Base-by-base conservation (phyloP, 2,329 filamentous ascomycete genomes). In the Exophiala sp. region DNA sequence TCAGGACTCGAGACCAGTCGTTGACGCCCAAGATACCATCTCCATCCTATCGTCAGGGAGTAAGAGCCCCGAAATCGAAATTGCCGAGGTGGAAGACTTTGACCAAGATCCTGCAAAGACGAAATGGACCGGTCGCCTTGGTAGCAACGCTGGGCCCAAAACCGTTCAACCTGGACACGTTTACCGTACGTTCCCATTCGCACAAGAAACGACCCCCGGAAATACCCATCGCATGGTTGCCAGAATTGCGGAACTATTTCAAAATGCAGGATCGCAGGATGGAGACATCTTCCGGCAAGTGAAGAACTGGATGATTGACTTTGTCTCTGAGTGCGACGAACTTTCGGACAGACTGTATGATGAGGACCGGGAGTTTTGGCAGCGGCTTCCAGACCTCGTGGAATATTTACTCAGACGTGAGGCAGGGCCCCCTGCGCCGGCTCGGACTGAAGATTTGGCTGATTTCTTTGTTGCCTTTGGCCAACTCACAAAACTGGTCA, bases 71-170 rank as follows among this genome's bases (percentile, higher is more conserved):
- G 68, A 73, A 48, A 75, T 75, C 24, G 73, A 76, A 60, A 70
- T 74, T 13, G 70, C 72, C 6, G 71, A 74, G 37, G 61, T 68
- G 14, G 73, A 76, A 61, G 74, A 75, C 49, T 71, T 72, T 58
- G 70, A 72, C 41, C 55, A 74, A 56, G 70, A 74, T 45, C 66
- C 69, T 2, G 68, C 68, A 23, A 65, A 66, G 16, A 70, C 71
- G 7, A 70, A 62, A 53, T 75, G 72, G 73, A 50, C 60, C 64
- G 2, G 52, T 71, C 46, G 66, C 60, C 10, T 67, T 66, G 27
- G 64, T 62, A 39, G 27, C 24, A 22, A n/a, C n/a, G 8, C 44
- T 14, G 19, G 34, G 23, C 23, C 42, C 14, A 41, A 27, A 23
- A 34, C 41, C 9, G 39, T 58, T 27, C 48, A 46, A 29, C 18